A percentile compares a stretch with the other conserved stretches of the same genome.
Conservation (phyloP, 2,329 filamentous ascomycete species). For the Endoconidiophora polonica region DNA sequence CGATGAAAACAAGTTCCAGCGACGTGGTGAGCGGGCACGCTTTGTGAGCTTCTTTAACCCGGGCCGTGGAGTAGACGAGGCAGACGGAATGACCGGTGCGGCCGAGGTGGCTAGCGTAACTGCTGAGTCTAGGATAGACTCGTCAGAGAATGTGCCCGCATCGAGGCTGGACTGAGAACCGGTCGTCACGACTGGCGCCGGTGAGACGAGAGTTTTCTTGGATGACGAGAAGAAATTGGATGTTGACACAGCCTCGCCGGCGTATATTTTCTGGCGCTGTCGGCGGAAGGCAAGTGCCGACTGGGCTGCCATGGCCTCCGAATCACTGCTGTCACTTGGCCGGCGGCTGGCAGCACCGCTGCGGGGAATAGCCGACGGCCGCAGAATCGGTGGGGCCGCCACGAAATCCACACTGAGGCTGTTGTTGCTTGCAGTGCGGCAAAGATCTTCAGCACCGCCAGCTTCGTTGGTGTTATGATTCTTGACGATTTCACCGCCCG, state of each 20-base stretch:
- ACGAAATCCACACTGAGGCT: slow-evolving; percentile 30
- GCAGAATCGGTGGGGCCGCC: slow-evolving; percentile 27
- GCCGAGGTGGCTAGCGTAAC: neutral
- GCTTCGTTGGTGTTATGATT: slow-evolving; percentile 39
- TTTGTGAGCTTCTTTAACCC: slow-evolving; percentile 39
- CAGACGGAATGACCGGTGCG: neutral
- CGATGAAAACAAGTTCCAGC: slow-evolving; percentile 45
- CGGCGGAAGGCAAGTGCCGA: slow-evolving; percentile 35
- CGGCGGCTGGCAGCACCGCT: slow-evolving; percentile 19
- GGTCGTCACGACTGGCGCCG: no score
- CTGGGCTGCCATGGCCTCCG: slow-evolving; percentile 30
- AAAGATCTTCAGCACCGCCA: slow-evolving; percentile 16
- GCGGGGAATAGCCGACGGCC: slow-evolving; percentile 37
- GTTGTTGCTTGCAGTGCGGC: slow-evolving; percentile 33
- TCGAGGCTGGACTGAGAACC: slow-evolving; percentile 16
- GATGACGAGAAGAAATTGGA: slow-evolving; percentile 23
- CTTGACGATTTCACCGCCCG: slow-evolving; percentile 44
- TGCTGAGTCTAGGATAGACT: neutral
- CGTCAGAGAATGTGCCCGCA: neutral
- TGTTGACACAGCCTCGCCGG: neutral
- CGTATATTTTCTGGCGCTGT: neutral
- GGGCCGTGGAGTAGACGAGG: neutral
- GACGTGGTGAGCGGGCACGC: slow-evolving; percentile 36
- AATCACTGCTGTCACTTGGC: slow-evolving; percentile 41
- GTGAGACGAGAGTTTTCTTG: slow-evolving; percentile 29